Evolutionary conservation across 495 filamentous ascomycete genomes (phyloP), one percentile per base, ranked within the genome.

Genomic region (Entonaema liquescens): DNA sequence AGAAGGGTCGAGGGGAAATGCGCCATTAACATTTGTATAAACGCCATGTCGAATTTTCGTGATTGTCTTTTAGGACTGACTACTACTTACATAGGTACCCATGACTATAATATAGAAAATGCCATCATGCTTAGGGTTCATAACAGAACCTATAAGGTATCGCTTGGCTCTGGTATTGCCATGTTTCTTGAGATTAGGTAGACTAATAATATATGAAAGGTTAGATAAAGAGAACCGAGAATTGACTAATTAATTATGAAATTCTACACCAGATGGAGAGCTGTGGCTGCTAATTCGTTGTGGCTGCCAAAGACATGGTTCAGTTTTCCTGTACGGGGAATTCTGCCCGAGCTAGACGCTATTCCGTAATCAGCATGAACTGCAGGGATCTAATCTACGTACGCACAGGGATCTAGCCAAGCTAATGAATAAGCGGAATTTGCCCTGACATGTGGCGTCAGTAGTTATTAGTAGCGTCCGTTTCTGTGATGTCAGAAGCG

Each of bases 401-500:
- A 3, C 29, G 29, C 7, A 31, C 29, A 31, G 1, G 31, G 31
- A 33, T 33, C 31, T 33, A 33, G 6, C 31, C 5, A 33, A 33
- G 6, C 31, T 2, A 6, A 5, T 6, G 5, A 47, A 23, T 47
- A 23, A 5, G 42, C 21, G 42, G 42, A 13, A 9, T 23, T 3
- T 68, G 59, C 59, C 65, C 59, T 61, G 59, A 62, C 59, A 55
- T 59, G 55, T 67, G 55, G 63, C 49, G 63, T 57, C 28, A 44
- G 29, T 19, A 50, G 35, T 28, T 31, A 26, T 61, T 9, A 21
- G 31, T 49, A 53, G 11, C 35, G 31, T 47, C 31, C 49, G 49
- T 36, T 54, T 19, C n/a, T 35, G 59, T 70, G 67, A 70, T 70
- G 67, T 70, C 67, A 70, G 54, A 38, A 38, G 13, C 54, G 3